phyloP scores from a whole-genome alignment of 2,329 filamentous ascomycete species.

The Talaromyces pinophilus region DNA sequence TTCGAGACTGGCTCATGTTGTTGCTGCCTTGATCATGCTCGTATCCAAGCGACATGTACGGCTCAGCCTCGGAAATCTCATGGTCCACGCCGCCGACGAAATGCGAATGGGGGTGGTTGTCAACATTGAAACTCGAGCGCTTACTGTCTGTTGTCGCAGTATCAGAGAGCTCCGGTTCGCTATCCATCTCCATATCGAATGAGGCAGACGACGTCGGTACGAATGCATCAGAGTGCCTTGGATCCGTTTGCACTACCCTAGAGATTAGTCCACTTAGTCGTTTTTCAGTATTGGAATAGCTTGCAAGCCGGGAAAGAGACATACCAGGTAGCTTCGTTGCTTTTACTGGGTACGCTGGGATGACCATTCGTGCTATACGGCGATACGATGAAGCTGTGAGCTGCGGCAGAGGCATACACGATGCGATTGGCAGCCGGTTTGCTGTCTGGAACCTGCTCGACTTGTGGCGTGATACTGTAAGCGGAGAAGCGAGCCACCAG shows the following conservation, averaged over 20 bases:
- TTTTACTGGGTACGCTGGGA: not conserved
- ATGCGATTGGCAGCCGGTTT: constrained; percentile 12
- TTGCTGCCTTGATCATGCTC: constrained; percentile 19
- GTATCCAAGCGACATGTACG: constrained; percentile 24
- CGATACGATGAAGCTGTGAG: constrained; percentile 21
- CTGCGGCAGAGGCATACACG: constrained; percentile 22
- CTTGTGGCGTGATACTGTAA: constrained; percentile 17
- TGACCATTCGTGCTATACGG: not conserved
- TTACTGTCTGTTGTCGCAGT: constrained; percentile 14
- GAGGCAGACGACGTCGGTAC: not conserved
- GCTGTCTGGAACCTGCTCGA: constrained; percentile 6
- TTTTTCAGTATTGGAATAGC: not conserved
- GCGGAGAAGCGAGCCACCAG: constrained; percentile 21
- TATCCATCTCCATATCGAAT: constrained; percentile 17
- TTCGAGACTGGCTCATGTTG: constrained; percentile 2
- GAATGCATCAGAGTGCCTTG: not conserved
- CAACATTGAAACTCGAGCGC: constrained; percentile 10
- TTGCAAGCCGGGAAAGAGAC: constrained; percentile 1
- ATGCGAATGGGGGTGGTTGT: not conserved
- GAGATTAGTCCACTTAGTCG: constrained; percentile 7
- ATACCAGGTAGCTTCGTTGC: constrained; percentile 8
- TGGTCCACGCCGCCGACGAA: not conserved
- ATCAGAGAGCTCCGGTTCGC: constrained; percentile 8
- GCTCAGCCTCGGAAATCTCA: constrained; percentile 15
- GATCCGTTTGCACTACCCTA: constrained; percentile 9